Base-by-base conservation (phyloP, 257 asterid species). In the Schizonepeta tenuifolia region DNA sequence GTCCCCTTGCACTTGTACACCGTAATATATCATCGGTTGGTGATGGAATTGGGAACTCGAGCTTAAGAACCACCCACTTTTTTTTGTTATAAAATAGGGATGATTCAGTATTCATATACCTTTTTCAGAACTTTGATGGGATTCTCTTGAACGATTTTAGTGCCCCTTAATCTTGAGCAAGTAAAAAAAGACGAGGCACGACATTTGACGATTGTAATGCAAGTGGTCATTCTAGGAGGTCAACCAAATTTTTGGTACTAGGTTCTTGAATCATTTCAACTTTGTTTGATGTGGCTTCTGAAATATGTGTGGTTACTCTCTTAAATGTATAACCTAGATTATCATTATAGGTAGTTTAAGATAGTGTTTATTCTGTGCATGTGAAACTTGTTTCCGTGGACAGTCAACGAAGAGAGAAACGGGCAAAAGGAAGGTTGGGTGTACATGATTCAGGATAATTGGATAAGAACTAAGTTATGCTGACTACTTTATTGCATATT, bases 251-350 rank as follows among this genome's bases (percentile, higher is more conserved):
- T 17, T 15, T n/a, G 18, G 54, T 70, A 15, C n/a, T 10, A 15
- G 21, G 67, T 69, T 69, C 57, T 69, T 31, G 50, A 69, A 36
- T 54, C 72, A 31, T 71, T 26, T 57, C 3, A 17, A 26, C 46
- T 56, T 67, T 20, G 56, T 21, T 56, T 58, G 33, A 6, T 40
- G 9, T 21, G 40, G 22, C 9, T 70, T 58, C 17, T 26, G 65
- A 5, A 38, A 18, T 47, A 53, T 54, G 65, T 17, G 55, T 49
- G 55, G 21, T 49, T 49, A 15, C 21, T 17, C 26, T 18, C 8
- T 51, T 18, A 13, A 8, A 54, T 18, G 54, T 50, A 18, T 17
- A 33, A 20, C 3, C n/a, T 51, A 51, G 46, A 36, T 15, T n/a
- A 47, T 46, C 57, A 49, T 28, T 12, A 26, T 20, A 33, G 44